Evolutionary conservation across 2,329 filamentous ascomycete genomes (phyloP).

Genomic region (Tolypocladium capitatum): DNA sequence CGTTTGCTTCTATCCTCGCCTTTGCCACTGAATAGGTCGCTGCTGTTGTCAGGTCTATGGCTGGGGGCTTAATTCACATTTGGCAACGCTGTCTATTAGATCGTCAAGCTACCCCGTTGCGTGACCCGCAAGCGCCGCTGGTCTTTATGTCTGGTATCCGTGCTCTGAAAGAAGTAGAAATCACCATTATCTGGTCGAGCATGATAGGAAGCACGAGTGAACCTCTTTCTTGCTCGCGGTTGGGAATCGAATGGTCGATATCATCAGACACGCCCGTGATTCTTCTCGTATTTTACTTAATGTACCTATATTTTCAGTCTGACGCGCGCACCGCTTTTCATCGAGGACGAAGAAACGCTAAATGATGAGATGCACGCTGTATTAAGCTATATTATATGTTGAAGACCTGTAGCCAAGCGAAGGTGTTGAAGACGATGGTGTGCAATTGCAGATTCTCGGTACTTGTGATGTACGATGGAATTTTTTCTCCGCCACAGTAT

Average conservation of each 20-base stretch:
- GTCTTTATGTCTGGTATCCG: not conserved
- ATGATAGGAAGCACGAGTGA: constrained; percentile 9
- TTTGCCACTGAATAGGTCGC: not conserved
- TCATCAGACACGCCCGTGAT: not conserved
- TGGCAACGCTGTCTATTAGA: not conserved
- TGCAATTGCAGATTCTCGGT: constrained; percentile 30
- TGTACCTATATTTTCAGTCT: not conserved
- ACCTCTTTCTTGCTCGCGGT: not conserved
- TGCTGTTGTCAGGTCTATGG: not conserved
- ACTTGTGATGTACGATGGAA: constrained; percentile 27
- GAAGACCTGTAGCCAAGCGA: constrained; percentile 62
- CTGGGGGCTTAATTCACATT: not conserved
- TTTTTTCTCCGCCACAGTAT: constrained; percentile 42
- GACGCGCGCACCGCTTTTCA: not conserved
- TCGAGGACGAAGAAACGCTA: not conserved
- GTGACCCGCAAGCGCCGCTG: no score
- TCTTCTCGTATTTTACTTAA: not conserved
- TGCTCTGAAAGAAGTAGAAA: constrained; percentile 3
- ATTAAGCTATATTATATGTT: constrained; percentile 22
- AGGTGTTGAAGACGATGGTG: constrained; percentile 56
- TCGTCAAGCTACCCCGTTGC: not conserved
- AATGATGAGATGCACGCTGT: not conserved
- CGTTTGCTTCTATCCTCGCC: not conserved
- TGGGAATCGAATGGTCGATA: not conserved
- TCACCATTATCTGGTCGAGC: constrained; percentile 6